These are phyloP conservation scores for Noccaea caerulescens DNA, from an alignment of 345 rosid species.

Conservation along the genomic window DNA sequence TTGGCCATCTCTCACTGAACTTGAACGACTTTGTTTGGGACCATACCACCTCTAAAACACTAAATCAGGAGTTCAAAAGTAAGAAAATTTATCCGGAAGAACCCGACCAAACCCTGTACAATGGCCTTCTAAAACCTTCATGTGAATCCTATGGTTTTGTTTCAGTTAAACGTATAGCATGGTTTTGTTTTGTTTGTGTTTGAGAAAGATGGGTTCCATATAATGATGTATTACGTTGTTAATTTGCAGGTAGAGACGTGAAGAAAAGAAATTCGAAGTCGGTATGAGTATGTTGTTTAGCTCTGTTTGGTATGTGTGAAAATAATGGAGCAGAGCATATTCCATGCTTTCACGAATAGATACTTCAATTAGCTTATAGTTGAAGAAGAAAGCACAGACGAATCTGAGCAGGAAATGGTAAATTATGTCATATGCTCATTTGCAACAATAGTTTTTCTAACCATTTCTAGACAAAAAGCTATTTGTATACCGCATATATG, in stretches of 20 bases:
- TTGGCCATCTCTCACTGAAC: conserved; percentile 29
- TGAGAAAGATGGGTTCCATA: conserved; percentile 13
- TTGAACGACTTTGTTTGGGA: conserved; percentile 28
- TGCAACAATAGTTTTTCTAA: background rate
- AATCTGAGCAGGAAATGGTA: conserved; percentile 17
- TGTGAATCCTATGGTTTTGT: background rate
- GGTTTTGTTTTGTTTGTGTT: conserved; percentile 14
- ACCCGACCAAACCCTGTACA: background rate
- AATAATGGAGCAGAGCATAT: conserved; percentile 43
- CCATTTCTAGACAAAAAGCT: background rate
- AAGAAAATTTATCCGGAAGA: background rate
- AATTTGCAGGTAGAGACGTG: conserved; percentile 44
- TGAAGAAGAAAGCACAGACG: conserved; percentile 22
- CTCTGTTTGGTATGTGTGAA: conserved; percentile 40
- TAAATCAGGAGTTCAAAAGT: background rate
- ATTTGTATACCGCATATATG: background rate
- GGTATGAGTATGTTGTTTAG: conserved; percentile 38
- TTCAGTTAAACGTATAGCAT: conserved; percentile 20
- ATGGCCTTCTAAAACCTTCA: background rate
- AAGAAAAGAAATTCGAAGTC: conserved; percentile 28
- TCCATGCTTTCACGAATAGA: conserved; percentile 40
- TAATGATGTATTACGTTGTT: conserved; percentile 14
- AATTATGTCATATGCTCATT: conserved; percentile 33
- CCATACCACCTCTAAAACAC: conserved; percentile 12
- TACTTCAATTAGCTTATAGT: conserved; percentile 16